Evolutionary conservation across 2,329 filamentous ascomycete genomes (phyloP).

Genomic region (Fusarium nanum): DNA sequence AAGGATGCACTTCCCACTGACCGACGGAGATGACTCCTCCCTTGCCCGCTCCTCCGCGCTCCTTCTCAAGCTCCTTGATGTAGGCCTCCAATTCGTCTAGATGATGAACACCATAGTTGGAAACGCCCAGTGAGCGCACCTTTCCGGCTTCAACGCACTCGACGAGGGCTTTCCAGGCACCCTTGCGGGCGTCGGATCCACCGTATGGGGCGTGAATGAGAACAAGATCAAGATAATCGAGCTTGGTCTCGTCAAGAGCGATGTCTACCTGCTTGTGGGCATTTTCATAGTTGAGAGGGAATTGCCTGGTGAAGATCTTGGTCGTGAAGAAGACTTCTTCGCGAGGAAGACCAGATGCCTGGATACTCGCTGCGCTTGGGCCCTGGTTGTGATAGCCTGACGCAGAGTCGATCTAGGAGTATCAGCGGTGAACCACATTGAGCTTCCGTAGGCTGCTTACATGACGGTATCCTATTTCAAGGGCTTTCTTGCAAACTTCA

Average conservation of each 20-base stretch:
- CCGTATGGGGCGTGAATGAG: constrained; percentile 72
- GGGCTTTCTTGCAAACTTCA: constrained; percentile 58
- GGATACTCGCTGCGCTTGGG: constrained; percentile 59
- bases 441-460: constrained; percentile 46
- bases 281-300: constrained; percentile 67
- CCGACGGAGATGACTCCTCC: constrained; percentile 83
- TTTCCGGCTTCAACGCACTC: constrained; percentile 71
- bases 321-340: constrained; percentile 67
- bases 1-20: constrained; percentile 92
- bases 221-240: constrained; percentile 75
- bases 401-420: constrained; percentile 63
- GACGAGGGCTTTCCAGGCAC: constrained; percentile 71
- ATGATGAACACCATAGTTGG: constrained; percentile 73
- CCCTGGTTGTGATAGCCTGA: constrained; percentile 64
- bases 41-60: constrained; percentile 70
- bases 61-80: constrained; percentile 70
- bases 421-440: not conserved
- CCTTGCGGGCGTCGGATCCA: constrained; percentile 66
- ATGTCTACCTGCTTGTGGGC: constrained; percentile 72
- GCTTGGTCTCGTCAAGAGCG: constrained; percentile 70
- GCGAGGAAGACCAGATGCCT: constrained; percentile 56
- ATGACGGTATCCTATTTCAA: constrained; percentile 66
- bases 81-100: constrained; percentile 69
- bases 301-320: constrained; percentile 60
- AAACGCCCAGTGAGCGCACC: constrained; percentile 71